Evolutionary conservation across 371 early-diverging fungal species (phyloP), one percentile per base, ranked within the genome.

Genomic region (Zancudomyces culisetae): DNA sequence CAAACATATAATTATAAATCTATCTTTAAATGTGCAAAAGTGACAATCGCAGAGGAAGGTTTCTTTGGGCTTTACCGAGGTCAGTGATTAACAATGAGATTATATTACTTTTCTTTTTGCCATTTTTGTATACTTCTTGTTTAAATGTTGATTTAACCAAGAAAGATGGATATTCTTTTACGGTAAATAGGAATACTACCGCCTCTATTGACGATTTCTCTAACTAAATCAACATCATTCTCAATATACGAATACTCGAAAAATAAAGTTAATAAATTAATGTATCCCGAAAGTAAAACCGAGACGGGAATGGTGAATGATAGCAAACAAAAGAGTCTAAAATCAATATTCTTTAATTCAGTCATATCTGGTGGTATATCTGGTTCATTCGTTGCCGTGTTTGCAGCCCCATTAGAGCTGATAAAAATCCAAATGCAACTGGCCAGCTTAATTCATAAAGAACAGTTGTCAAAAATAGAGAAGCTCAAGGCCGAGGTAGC

Each of bases 351-450:
- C 10, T 60, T 68, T 10, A 46, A 75, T 2, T 70, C 79, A 0
- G 67, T 71, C 4, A 12, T 77, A 3, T 74, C 82, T 19, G 86
- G 85, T 49, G 73, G 70, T 41, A 60, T 72, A 0, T 70, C 77
- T 47, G 85, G 85, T 21, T 74, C 78, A 0, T 70, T 79, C 21
- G 75, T 82, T 30, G 82, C 83, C 1, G 43, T 72, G 21, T 54
- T 82, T 35, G 78, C 79, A 54, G 80, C 81, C 54, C 87, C 87
- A 1, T 58, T 86, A 24, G 87, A 87, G 56, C 60, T 85, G 19
- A 75, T 87, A 41, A 87, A 87, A 57, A 76, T 87, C 10, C 85
- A 84, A 54, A 68, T 76, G 42, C 87, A 87, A 59, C 58, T 85
- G 23, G 76, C 85, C 43, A 68, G 70, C 39, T 54, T 85, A 45